Evolutionary conservation across 1,284 basidiomycete genomes (phyloP).

Genomic region (Volvariella volvacea): DNA sequence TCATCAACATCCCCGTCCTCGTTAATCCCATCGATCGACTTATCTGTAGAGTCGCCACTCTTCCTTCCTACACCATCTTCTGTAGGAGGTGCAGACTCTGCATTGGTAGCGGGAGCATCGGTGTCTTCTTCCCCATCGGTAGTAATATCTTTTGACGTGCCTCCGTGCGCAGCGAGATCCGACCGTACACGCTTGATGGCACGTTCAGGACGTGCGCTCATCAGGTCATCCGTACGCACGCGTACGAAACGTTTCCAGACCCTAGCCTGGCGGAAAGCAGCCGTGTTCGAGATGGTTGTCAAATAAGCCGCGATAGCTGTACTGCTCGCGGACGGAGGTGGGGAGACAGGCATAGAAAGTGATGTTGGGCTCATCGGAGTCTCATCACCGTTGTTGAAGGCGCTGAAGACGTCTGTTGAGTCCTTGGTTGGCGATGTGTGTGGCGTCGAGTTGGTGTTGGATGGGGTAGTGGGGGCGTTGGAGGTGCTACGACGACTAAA

Average conservation of each 20-base stretch:
- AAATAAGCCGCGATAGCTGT: constrained; percentile 76
- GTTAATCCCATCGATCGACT: constrained; percentile 7
- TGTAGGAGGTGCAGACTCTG: background rate
- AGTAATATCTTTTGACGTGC: constrained; percentile 27
- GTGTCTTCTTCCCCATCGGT: constrained; percentile 16
- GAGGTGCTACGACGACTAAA: constrained; percentile 22
- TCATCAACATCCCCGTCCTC: background rate
- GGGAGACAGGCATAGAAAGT: background rate
- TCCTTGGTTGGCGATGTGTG: constrained; percentile 49
- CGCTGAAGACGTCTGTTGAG: constrained; percentile 46
- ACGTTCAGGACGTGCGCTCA: constrained; percentile 80
- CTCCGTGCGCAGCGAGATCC: constrained; percentile 69
- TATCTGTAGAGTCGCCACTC: too few relatives aligned
- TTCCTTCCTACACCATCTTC: background rate
- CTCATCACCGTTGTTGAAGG: constrained; percentile 14
- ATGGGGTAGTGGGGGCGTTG: constrained; percentile 18
- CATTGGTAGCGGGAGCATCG: constrained; percentile 9
- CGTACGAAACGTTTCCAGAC: constrained; percentile 83
- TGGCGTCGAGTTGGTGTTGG: constrained; percentile 35
- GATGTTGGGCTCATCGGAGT: background rate
- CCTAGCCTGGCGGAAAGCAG: constrained; percentile 53
- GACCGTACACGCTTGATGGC: constrained; percentile 83
- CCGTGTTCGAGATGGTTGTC: constrained; percentile 67
- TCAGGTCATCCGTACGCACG: constrained; percentile 79
- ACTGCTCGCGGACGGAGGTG: constrained; percentile 39